Percentiles rank a stretch among this genome's conserved stretches.
These are phyloP conservation scores for Backusella mclennaniae DNA, from an alignment of 192 early-diverging fungal species.

Conservation along the genomic window DNA sequence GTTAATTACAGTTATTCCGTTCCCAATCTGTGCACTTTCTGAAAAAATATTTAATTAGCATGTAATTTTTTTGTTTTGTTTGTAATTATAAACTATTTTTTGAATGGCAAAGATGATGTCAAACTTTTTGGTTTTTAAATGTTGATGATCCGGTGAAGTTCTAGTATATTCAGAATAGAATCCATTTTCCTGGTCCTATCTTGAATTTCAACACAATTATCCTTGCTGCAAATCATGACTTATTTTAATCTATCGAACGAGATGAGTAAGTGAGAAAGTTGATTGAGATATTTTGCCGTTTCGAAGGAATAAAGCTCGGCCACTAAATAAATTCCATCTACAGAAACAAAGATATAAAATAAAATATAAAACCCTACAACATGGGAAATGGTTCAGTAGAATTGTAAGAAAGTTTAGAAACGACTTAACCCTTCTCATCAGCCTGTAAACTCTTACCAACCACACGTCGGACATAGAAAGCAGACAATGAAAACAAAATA, in stretches of 20 bases:
- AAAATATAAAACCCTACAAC: neutral
- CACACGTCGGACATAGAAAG: no score
- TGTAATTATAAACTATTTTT: neutral
- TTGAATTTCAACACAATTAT: neutral
- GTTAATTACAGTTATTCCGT: neutral
- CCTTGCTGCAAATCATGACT: neutral
- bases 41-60: no score
- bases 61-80: neutral
- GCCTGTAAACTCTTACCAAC: slow-evolving; percentile 6
- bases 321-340: neutral
- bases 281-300: neutral
- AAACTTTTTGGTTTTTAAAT: neutral
- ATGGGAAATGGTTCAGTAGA: neutral
- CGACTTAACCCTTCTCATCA: slow-evolving; percentile 3
- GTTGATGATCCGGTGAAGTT: neutral
- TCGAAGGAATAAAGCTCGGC: neutral
- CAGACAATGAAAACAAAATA: no score
- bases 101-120: neutral
- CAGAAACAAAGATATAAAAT: slow-evolving; percentile 5
- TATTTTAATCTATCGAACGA: neutral
- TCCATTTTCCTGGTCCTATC: neutral
- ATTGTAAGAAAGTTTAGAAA: neutral
- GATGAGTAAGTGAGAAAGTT: neutral
- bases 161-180: neutral
- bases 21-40: no score